These are phyloP conservation scores for Fusarium nurragi DNA, from an alignment of 2,329 filamentous ascomycete species.

Conservation along the genomic window DNA sequence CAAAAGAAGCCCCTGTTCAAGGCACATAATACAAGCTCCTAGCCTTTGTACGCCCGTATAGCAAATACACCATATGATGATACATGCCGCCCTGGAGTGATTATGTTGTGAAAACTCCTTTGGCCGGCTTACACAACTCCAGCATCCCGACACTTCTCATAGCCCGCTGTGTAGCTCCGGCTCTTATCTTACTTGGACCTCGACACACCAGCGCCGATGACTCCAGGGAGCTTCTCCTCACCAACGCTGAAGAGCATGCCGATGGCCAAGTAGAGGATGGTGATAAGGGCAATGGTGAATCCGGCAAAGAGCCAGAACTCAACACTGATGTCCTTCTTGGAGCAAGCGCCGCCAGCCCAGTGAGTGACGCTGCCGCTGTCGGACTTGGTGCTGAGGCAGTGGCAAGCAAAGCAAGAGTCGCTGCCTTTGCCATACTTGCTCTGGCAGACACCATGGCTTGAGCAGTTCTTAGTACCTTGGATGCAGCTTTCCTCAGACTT, in stretches of 20 bases:
- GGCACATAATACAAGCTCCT: conserved; percentile 45
- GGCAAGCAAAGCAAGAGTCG: conserved; percentile 79
- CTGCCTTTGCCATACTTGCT: conserved; percentile 66
- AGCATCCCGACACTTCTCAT: conserved; percentile 28
- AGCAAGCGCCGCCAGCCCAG: conserved; percentile 88
- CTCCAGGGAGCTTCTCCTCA: conserved; percentile 86
- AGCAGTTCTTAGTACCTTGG: conserved; percentile 79
- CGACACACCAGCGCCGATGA: conserved; percentile 94
- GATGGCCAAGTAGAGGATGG: conserved; percentile 75
- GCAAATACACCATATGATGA: conserved; percentile 46
- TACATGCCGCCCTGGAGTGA: conserved; percentile 43
- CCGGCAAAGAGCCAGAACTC: conserved; percentile 88
- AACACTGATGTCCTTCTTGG: conserved; percentile 89
- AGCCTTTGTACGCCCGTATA: conserved; percentile 46
- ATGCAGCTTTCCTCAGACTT: conserved; percentile 73
- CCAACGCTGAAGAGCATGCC: conserved; percentile 85
- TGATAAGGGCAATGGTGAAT: conserved; percentile 75
- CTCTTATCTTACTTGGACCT: conserved; percentile 65
- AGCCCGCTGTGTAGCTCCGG: background rate
- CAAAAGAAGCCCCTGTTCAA: conserved; percentile 41
- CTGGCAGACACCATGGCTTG: conserved; percentile 80
- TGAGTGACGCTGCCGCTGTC: conserved; percentile 70
- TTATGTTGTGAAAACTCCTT: conserved; percentile 33
- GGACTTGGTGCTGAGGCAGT: conserved; percentile 70
- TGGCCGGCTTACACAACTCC: conserved; percentile 38